A percentile compares a stretch with the other conserved stretches of the same genome.
Conservation (phyloP, 176 grass and related monocot species). For the Phragmites australis region DNA sequence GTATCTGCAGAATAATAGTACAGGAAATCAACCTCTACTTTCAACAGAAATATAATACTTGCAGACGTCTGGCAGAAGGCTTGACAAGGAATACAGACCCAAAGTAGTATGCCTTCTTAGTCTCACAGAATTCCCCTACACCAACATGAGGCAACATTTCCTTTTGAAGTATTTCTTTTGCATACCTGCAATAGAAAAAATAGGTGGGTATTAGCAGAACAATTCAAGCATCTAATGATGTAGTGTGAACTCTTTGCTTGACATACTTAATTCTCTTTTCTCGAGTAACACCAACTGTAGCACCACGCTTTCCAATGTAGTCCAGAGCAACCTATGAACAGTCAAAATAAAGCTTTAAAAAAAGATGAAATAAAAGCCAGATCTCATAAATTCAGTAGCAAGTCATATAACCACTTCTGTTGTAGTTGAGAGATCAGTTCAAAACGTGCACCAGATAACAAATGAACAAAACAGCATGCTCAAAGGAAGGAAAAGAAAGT, state of each 20-base stretch:
- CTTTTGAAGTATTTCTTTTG: constrained; percentile 99
- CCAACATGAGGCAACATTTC: constrained; percentile 99
- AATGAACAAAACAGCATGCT: constrained; percentile 7
- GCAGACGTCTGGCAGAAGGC: background rate
- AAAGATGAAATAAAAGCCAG: constrained; percentile 15
- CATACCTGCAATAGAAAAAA: constrained; percentile 54
- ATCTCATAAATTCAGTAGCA: background rate
- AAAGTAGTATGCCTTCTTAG: constrained; percentile 99
- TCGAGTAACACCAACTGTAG: constrained; percentile 87
- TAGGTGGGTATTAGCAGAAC: background rate
- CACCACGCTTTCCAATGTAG: constrained; percentile 97
- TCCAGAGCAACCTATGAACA: constrained; percentile 83
- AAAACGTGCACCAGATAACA: background rate
- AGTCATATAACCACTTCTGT: background rate
- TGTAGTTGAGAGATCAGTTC: background rate
- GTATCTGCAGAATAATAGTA: constrained; percentile 61
- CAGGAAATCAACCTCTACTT: constrained; percentile 32
- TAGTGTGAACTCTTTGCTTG: background rate
- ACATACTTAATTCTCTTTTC: constrained; percentile 97
- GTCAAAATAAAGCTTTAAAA: constrained; percentile 8
- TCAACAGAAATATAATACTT: constrained; percentile 28
- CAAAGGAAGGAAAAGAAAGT: background rate
- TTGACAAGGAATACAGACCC: constrained; percentile 53
- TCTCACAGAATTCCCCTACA: constrained; percentile 96
- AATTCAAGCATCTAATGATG: constrained; percentile 1